Evolutionary conservation across 140 eudicot genomes (phyloP).

Genomic region (Anethum foeniculum): DNA sequence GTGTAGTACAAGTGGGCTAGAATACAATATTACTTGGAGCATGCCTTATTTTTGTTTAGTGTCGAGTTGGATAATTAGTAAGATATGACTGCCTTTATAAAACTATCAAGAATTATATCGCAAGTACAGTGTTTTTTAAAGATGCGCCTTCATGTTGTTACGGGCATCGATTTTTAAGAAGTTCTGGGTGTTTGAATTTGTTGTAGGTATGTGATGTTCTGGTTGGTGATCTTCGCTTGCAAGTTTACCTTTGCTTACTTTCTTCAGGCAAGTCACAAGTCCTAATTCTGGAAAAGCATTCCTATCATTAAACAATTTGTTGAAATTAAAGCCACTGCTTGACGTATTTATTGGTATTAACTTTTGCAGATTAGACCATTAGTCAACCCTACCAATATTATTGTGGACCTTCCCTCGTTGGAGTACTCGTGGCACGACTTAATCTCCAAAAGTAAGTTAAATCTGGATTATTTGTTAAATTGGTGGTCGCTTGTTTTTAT

Average conservation of each 20-base stretch:
- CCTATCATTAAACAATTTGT: slow-evolving; percentile 7
- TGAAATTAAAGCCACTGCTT: background rate
- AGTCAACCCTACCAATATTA: slow-evolving; percentile 67
- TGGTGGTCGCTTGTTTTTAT: background rate
- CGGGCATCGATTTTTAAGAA: background rate
- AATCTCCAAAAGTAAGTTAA: slow-evolving; percentile 62
- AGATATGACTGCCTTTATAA: background rate
- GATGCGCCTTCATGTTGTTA: background rate
- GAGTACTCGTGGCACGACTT: slow-evolving; percentile 92
- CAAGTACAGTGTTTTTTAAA: background rate
- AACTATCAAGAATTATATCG: background rate
- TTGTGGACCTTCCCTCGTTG: slow-evolving; percentile 45
- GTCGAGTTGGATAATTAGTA: background rate
- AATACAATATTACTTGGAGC: background rate
- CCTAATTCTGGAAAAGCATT: background rate
- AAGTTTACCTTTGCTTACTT: slow-evolving; percentile 88
- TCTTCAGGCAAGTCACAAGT: slow-evolving; percentile 67
- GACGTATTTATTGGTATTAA: slow-evolving; percentile 13
- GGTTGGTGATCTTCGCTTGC: slow-evolving; percentile 92
- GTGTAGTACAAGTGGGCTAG: background rate
- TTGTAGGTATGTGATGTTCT: slow-evolving; percentile 77
- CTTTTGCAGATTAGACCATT: slow-evolving; percentile 71
- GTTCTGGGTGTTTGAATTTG: slow-evolving; percentile 11
- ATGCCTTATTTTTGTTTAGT: background rate
- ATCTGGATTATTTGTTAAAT: background rate